A percentile compares a stretch with the other conserved stretches of the same genome.
Conservation (phyloP, 176 grass and related monocot species). For the Cenchrus fungigraminus region DNA sequence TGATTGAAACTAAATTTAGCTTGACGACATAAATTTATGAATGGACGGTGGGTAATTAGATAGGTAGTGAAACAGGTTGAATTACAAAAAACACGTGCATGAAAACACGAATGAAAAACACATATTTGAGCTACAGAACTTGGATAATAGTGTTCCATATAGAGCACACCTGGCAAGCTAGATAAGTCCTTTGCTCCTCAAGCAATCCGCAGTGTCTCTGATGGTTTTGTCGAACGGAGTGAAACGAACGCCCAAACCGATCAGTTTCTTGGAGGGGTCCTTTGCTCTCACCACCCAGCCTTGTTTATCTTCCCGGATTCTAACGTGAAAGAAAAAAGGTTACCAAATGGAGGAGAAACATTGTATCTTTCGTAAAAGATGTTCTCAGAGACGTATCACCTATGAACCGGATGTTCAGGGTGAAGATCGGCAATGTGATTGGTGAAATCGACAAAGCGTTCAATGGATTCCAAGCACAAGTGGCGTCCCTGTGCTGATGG, state of each 20-base stretch:
- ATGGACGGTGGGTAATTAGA: too few species aligned
- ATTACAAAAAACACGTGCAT: neutral
- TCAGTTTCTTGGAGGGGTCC: slow-evolving; percentile 55
- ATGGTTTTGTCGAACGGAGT: slow-evolving; percentile 45
- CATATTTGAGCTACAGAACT: neutral
- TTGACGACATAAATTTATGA: too few species aligned
- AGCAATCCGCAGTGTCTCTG: slow-evolving; percentile 46
- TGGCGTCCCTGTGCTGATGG: slow-evolving; percentile 49
- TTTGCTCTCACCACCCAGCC: slow-evolving; percentile 49
- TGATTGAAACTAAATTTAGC: too few species aligned
- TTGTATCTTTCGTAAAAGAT: neutral
- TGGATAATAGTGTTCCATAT: neutral
- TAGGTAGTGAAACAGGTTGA: too few species aligned
- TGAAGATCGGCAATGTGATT: slow-evolving; percentile 49
- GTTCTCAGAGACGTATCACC: slow-evolving; percentile 27
- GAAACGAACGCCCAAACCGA: slow-evolving; percentile 56
- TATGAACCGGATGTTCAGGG: slow-evolving; percentile 50
- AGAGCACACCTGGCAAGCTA: slow-evolving; percentile 16
- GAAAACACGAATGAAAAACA: neutral
- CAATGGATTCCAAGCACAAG: slow-evolving; percentile 47
- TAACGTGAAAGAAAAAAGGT: neutral
- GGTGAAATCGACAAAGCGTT: slow-evolving; percentile 32
- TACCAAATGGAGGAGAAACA: slow-evolving; percentile 1
- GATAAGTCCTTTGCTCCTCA: slow-evolving; percentile 56
- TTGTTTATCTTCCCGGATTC: slow-evolving; percentile 61